These are phyloP conservation scores for Multifurca ochricompacta DNA, from an alignment of 768 basidiomycete species.

Conservation along the genomic window DNA sequence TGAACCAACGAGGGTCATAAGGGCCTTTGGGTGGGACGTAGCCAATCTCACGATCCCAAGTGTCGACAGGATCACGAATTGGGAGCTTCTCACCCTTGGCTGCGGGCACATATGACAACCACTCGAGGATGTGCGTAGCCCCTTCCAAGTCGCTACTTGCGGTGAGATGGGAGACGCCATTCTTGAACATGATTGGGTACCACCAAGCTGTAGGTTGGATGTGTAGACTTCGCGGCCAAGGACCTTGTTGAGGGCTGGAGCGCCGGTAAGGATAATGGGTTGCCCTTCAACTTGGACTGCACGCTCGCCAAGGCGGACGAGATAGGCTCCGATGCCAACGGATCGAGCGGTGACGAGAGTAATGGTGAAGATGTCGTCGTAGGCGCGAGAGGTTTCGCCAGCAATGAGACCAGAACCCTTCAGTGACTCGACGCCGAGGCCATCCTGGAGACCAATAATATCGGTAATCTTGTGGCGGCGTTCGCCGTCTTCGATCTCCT, in stretches of 20 bases:
- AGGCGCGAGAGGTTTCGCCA: slow-evolving; percentile 95
- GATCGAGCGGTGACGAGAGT: slow-evolving; percentile 98
- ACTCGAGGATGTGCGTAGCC: slow-evolving; percentile 86
- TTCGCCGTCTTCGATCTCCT: slow-evolving; percentile 81
- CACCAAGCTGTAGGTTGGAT: slow-evolving; percentile 95
- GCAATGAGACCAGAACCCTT: slow-evolving; percentile 97
- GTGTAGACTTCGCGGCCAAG: slow-evolving; percentile 98
- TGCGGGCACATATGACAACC: slow-evolving; percentile 91
- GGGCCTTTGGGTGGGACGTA: slow-evolving; percentile 89
- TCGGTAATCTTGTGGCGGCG: slow-evolving; percentile 90
- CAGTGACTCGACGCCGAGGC: slow-evolving; percentile 92
- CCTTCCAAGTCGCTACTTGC: slow-evolving; percentile 95
- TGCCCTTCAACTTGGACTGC: slow-evolving; percentile 99
- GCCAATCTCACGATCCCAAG: slow-evolving; percentile 88
- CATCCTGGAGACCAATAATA: slow-evolving; percentile 95
- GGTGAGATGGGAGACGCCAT: slow-evolving; percentile 95
- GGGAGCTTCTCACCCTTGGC: slow-evolving; percentile 75
- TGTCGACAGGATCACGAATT: slow-evolving; percentile 60
- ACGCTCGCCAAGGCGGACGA: slow-evolving; percentile 94
- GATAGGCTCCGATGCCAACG: slow-evolving; percentile 98
- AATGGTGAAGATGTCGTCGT: slow-evolving; percentile 99
- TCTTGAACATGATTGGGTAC: slow-evolving; percentile 99
- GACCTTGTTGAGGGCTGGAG: slow-evolving; percentile 95
- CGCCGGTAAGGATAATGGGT: slow-evolving; percentile 97
- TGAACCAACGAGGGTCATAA: slow-evolving; percentile 97